Percentiles rank a stretch among this genome's conserved stretches.
phyloP scores from a whole-genome alignment of 495 filamentous ascomycete species.

The Xylaria sp. region DNA sequence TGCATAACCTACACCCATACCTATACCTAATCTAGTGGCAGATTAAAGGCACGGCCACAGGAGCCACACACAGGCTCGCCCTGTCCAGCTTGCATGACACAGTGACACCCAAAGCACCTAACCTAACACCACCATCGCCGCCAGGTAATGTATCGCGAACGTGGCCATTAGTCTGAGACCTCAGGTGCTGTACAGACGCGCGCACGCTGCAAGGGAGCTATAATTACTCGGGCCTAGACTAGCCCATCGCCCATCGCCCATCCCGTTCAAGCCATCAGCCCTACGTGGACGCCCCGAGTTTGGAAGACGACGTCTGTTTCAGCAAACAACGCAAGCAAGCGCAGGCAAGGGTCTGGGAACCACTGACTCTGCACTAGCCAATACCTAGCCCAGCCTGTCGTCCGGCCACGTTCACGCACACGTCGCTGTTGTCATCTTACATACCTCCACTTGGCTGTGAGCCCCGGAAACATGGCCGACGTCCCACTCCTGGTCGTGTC shows the following conservation, averaged over 20 bases:
- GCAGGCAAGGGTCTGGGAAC: slow-evolving; percentile 16
- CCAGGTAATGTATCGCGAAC: slow-evolving; percentile 11
- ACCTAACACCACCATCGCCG: slow-evolving; percentile 2
- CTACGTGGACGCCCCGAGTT: slow-evolving; percentile 23
- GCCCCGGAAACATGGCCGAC: slow-evolving; percentile 68
- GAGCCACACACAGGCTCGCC: slow-evolving; percentile 21
- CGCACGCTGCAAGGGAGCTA: slow-evolving; percentile 1
- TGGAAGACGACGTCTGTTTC: slow-evolving; percentile 5
- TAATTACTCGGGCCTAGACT: not conserved
- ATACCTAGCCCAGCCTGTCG: not conserved
- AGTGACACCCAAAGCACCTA: slow-evolving; percentile 14
- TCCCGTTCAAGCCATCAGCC: slow-evolving; percentile 24
- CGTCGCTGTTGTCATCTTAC: slow-evolving; percentile 30
- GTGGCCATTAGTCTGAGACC: slow-evolving; percentile 14
- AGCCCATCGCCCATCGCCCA: too few species aligned
- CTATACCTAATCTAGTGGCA: too few species aligned
- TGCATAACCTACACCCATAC: too few species aligned
- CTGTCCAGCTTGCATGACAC: slow-evolving; percentile 2
- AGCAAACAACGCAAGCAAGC: slow-evolving; percentile 21
- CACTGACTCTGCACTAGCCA: not conserved
- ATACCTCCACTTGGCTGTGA: slow-evolving; percentile 41
- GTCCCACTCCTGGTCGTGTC: slow-evolving; percentile 85
- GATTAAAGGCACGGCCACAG: slow-evolving; percentile 24
- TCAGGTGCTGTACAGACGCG: slow-evolving; percentile 2
- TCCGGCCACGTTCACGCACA: slow-evolving; percentile 24